Base-by-base conservation (phyloP, 2,329 filamentous ascomycete species). In the Nakataea oryzae region DNA sequence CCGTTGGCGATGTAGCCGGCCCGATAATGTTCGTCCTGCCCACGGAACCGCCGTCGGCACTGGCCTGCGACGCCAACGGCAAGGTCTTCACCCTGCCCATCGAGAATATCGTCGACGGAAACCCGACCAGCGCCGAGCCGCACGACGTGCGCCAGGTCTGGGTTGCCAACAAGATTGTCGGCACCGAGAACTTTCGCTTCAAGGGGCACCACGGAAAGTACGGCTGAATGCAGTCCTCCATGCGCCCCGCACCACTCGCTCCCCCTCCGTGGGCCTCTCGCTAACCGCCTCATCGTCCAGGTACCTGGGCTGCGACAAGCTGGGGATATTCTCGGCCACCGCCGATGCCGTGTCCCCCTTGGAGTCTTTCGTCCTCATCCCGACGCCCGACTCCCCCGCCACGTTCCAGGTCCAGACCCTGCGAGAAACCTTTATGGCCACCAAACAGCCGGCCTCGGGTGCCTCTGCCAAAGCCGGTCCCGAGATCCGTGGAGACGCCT, bases 131-230 rank as follows among this genome's bases (percentile, higher is more conserved):
- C 6, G 91, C 93, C 11, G 95, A 99, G 76, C 95, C 95, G 59
- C 93, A 97, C 74, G 93, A 97, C 73, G 93, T 97, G 64, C 82
- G 93, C 64, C 93, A 97, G 77, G 95, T 99, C 21, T 99, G 93
- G 90, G 85, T 97, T 66, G 91, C 90, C 64, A 96, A 89, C 68
- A 84, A 83, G 67, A 87, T 97, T 14, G 84, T 88, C 0, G 93
- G 93, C 3, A 93, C 89, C 1, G 90, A 96, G 66, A 81, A 83
- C 41, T 88, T 91, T 68, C 89, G 89, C 63, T 90, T 99, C 74
- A 97, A 96, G 75, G 91, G 91, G 0, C 89, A 93, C 69, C 90
- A 97, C 74, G 93, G 92, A 65, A 88, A 85, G 88, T 93, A 71
- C 64, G 79, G 74, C 8, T 13, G n/a, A n/a, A n/a, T n/a, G 2